phyloP scores from a whole-genome alignment of 2,329 filamentous ascomycete genomes.

The Calycina marina region DNA sequence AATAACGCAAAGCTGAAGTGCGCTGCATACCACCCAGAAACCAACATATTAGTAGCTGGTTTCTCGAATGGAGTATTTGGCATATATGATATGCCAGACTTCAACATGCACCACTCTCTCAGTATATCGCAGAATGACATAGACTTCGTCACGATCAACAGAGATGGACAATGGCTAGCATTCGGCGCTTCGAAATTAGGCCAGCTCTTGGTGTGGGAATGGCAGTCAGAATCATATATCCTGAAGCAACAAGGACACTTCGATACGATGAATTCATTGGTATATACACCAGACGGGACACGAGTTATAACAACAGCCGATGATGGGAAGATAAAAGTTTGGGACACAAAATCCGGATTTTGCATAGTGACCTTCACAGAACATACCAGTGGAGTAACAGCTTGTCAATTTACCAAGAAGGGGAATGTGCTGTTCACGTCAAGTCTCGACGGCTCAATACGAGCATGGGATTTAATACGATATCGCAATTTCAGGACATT shows the following conservation, averaged over 20 bases:
- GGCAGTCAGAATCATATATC: slow-evolving; percentile 98
- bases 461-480: slow-evolving; percentile 90
- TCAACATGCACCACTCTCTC: slow-evolving; percentile 81
- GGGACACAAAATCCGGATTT: slow-evolving; percentile 93
- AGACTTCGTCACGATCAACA: slow-evolving; percentile 87
- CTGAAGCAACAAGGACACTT: slow-evolving; percentile 97
- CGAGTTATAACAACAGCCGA: slow-evolving; percentile 87
- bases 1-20: slow-evolving; percentile 76
- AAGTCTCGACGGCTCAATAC: slow-evolving; percentile 82
- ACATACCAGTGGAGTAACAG: slow-evolving; percentile 85
- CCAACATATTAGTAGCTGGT: slow-evolving; percentile 87
- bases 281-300: slow-evolving; percentile 88
- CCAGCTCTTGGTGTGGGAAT: slow-evolving; percentile 97
- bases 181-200: slow-evolving; percentile 93
- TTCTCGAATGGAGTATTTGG: slow-evolving; percentile 93
- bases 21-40: slow-evolving; percentile 73
- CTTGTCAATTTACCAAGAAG: slow-evolving; percentile 87
- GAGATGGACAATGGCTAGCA: slow-evolving; percentile 89
- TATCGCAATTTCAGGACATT: slow-evolving; percentile 98
- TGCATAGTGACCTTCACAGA: slow-evolving; percentile 98
- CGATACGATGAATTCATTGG: slow-evolving; percentile 84
- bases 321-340: slow-evolving; percentile 96
- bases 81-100: slow-evolving; percentile 89
- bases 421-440: slow-evolving; percentile 94
- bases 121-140: slow-evolving; percentile 97